phyloP scores from a whole-genome alignment of 169 alveolate species.

The Pseudocohnilembus persalinus region DNA sequence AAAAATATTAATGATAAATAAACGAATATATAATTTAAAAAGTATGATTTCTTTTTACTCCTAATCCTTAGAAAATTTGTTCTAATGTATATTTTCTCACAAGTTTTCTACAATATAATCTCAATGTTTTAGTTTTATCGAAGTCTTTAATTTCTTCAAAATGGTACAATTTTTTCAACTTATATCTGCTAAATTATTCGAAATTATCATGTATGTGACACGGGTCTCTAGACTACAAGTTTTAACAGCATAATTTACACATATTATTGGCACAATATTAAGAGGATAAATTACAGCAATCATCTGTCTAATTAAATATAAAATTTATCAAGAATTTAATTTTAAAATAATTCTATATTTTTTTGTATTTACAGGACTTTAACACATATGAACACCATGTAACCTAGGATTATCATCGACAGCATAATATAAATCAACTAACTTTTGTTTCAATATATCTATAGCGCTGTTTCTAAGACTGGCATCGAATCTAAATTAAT shows the following conservation, averaged over 20 bases:
- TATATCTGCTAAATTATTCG: not conserved
- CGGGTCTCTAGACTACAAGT: not conserved
- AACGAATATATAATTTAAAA: not conserved
- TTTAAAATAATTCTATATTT: too few relatives aligned
- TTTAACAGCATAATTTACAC: constrained; percentile 13
- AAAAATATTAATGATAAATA: too few relatives aligned
- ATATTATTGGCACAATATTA: constrained; percentile 9
- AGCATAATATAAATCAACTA: constrained; percentile 6
- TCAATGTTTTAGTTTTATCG: constrained; percentile 8
- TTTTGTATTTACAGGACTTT: not conserved
- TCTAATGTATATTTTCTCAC: constrained; percentile 9
- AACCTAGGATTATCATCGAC: not conserved
- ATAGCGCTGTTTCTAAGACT: not conserved
- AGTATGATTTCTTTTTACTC: not conserved
- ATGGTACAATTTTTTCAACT: constrained; percentile 2
- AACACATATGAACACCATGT: constrained; percentile 10
- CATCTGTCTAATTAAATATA: not conserved
- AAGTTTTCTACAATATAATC: constrained; percentile 16
- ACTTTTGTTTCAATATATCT: constrained; percentile 9
- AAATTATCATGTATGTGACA: constrained; percentile 15
- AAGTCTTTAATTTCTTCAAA: constrained; percentile 9
- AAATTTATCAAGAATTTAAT: too few relatives aligned
- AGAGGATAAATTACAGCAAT: constrained; percentile 1
- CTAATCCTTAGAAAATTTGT: constrained; percentile 5
- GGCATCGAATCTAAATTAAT: not conserved